Evolutionary conservation across 805 yeast genomes (phyloP), one percentile per base, ranked within the genome.

Genomic region (Blastobotrys peoriensis): DNA sequence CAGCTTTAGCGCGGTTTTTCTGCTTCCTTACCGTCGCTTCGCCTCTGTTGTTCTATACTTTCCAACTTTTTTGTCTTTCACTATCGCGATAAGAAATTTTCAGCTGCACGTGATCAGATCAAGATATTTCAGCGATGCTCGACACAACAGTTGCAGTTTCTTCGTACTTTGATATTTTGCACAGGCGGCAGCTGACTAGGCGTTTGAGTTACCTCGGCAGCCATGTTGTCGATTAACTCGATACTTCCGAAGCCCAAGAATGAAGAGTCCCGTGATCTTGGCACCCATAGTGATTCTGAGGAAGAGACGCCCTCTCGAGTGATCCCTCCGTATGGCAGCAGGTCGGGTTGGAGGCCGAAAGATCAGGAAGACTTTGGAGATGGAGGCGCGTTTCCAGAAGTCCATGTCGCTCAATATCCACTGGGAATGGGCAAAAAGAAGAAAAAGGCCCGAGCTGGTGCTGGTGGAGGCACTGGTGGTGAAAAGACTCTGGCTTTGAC

Each of bases 351-450:
- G 64, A 41, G 49, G 27, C 65, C 65, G 3, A 36, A 42, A 8
- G 19, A 46, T 1, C 45, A 30, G 8, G 56, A 48, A 9, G 65
- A 61, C 36, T 61, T 53, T 43, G 64, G 58, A 19, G 65, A 61
- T 38, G 65, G 65, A 20, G 65, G 65, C 16, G 65, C 65, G 41
- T 61, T 47, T 41, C 66, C 66, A 2, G 66, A 62, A 41, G 54
- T 62, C 23, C 54, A 55, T 30, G 46, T 60, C n/a, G 60, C 58
- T 2, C 66, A 62, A 44, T 62, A 62, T 41, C 66, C 66, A 1
- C 47, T 52, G 6, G 58, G 49, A 36, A 57, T 62, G 62, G 66
- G 66, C 5, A 40, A 46, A 15, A 47, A 50, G 15, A 38, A 43
- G 34, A 23, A 37, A 35, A 44, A 43, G 34, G 39, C 43, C 23